Conservation (phyloP, 1,284 basidiomycete genomes). For the Cerrena zonata region DNA sequence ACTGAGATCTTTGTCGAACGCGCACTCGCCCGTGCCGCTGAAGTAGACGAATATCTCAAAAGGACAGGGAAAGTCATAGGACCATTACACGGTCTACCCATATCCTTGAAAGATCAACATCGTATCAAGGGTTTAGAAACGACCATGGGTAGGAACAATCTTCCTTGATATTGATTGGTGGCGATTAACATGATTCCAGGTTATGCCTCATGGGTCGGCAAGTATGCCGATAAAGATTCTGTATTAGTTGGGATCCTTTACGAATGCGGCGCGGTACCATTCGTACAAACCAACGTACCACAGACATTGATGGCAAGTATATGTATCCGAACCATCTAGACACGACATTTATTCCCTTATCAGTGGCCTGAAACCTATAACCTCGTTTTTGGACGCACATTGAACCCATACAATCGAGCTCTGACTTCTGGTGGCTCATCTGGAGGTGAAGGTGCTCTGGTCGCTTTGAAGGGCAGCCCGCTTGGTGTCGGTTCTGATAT, state of each 20-base stretch:
- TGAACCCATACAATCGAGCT: conserved; percentile 46
- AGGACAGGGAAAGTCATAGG: conserved; percentile 37
- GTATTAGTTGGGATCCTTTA: conserved; percentile 56
- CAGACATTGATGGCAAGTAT: conserved; percentile 37
- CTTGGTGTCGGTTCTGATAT: conserved; percentile 71
- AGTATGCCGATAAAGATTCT: conserved; percentile 47
- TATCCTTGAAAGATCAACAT: conserved; percentile 57
- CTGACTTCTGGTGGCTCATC: conserved; percentile 50
- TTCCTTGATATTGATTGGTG: not conserved
- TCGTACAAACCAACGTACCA: conserved; percentile 64
- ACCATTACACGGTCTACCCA: conserved; percentile 49
- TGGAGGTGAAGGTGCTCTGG: conserved; percentile 53
- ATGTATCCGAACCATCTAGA: too few species aligned
- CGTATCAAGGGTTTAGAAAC: conserved; percentile 53
- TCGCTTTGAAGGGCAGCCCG: conserved; percentile 57
- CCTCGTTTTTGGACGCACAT: conserved; percentile 42
- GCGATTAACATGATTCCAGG: conserved; percentile 31
- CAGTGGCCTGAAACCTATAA: conserved; percentile 39
- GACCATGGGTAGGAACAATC: conserved; percentile 43
- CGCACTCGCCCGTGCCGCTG: conserved; percentile 39
- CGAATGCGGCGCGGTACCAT: conserved; percentile 59
- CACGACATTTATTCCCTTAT: not conserved
- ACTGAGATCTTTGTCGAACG: conserved; percentile 46
- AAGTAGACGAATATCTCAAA: conserved; percentile 39
- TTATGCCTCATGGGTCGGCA: conserved; percentile 63